Percentiles rank a stretch among this genome's conserved stretches.
Conservation (phyloP, 306 rosid species). For the Rosa chinensis region DNA sequence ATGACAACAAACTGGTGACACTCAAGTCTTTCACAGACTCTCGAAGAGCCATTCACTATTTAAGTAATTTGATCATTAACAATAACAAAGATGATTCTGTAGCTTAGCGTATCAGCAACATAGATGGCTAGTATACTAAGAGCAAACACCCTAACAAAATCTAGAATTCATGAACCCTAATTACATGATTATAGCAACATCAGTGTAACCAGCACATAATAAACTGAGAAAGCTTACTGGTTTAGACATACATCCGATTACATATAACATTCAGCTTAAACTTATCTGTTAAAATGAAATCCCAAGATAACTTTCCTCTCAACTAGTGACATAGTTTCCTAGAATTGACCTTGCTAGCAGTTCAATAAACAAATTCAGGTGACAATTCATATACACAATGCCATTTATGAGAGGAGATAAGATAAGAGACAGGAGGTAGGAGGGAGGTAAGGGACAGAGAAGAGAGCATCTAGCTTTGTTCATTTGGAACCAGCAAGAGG, state of each 20-base stretch:
- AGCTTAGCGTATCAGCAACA: background rate
- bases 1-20: background rate
- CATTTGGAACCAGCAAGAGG: background rate
- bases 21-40: background rate
- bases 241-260: background rate
- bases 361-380: background rate
- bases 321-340: conserved; percentile 1
- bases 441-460: background rate
- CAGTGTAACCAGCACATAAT: background rate
- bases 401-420: background rate
- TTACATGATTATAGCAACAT: background rate
- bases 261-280: conserved; percentile 11
- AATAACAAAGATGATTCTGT: background rate
- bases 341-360: background rate
- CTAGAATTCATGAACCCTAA: background rate
- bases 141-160: background rate
- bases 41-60: background rate
- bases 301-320: conserved; percentile 1
- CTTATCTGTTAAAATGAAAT: background rate
- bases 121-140: background rate
- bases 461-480: background rate
- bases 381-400: background rate
- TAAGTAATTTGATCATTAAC: background rate
- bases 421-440: background rate
- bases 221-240: background rate